phyloP scores from a whole-genome alignment of 208 protist genomes.

The Leptomonas seymouri region DNA sequence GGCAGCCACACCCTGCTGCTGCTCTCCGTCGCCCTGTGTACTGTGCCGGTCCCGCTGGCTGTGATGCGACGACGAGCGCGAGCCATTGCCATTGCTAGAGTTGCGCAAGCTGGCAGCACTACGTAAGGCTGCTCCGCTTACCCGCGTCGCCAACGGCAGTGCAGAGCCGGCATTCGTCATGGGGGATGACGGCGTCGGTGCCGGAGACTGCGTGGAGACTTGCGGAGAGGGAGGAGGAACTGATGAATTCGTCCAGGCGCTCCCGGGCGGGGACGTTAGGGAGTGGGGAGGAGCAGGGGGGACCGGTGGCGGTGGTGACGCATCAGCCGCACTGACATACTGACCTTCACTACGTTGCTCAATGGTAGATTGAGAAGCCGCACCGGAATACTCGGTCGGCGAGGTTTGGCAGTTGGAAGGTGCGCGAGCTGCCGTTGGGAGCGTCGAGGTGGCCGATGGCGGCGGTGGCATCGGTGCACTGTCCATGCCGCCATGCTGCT shows the following conservation, averaged over 20 bases:
- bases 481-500: not conserved
- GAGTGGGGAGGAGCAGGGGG: not conserved
- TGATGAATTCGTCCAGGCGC: not conserved
- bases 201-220: not conserved
- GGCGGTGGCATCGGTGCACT: not conserved
- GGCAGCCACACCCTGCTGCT: not conserved
- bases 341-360: not conserved
- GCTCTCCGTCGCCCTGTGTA: not conserved
- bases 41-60: not conserved
- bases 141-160: constrained; percentile 22
- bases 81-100: constrained; percentile 26
- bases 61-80: constrained; percentile 11
- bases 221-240: not conserved
- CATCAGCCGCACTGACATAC: not conserved
- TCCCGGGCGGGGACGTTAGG: not conserved
- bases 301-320: not conserved
- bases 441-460: not conserved
- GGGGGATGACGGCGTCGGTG: not conserved
- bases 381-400: constrained; percentile 2
- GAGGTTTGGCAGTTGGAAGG: not conserved
- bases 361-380: not conserved
- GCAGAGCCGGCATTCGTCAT: not conserved
- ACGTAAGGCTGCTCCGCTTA: constrained; percentile 13
- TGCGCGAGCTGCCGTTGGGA: not conserved
- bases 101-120: constrained; percentile 15